Conservation (phyloP, 768 basidiomycete species). For the Kondoa malvinella region DNA sequence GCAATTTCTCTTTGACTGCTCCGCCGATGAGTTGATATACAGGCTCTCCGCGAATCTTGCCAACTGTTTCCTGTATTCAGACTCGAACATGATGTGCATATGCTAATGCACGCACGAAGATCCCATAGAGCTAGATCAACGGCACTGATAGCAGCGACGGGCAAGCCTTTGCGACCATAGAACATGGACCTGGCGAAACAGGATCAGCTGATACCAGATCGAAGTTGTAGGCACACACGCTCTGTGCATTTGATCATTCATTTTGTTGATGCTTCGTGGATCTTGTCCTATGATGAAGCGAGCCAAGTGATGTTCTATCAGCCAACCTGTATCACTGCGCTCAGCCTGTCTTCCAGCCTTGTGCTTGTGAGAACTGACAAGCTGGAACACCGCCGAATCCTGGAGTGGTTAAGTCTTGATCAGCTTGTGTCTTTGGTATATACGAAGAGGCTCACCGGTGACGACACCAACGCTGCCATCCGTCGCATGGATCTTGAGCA, state of each 20-base stretch:
- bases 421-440: not conserved
- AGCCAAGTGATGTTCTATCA: conserved; percentile 35
- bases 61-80: conserved; percentile 18
- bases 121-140: conserved; percentile 36
- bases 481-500: conserved; percentile 33
- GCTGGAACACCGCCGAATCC: conserved; percentile 32
- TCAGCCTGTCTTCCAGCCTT: no score
- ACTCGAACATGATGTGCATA: not conserved
- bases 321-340: no score
- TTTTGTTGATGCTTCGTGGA: conserved; percentile 33
- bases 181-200: conserved; percentile 34
- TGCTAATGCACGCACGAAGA: conserved; percentile 15
- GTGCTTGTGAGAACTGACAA: no score
- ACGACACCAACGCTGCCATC: conserved; percentile 35
- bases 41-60: conserved; percentile 34
- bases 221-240: no score
- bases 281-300: conserved; percentile 34
- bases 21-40: conserved; percentile 37
- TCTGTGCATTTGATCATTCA: conserved; percentile 33
- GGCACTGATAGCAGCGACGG: conserved; percentile 33
- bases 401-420: no score
- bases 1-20: conserved; percentile 32
- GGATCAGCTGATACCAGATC: no score
- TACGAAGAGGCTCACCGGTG: no score
- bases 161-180: conserved; percentile 34